Evolutionary conservation across 2,329 filamentous ascomycete species (phyloP), one percentile per base, ranked within the genome.

Genomic region (Neonectria neomacrospora): DNA sequence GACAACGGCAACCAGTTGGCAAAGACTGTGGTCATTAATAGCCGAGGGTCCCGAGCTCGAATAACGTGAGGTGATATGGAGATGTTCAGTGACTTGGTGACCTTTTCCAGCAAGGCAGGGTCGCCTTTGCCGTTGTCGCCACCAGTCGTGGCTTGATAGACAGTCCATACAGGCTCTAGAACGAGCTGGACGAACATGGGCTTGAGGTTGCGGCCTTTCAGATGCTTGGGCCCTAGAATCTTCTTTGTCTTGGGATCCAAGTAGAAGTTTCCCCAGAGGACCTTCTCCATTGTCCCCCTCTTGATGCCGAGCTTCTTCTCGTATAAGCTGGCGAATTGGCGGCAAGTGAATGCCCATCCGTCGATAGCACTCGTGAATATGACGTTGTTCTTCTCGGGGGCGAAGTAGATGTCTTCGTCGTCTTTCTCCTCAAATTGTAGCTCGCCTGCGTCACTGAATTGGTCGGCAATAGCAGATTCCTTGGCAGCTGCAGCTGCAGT

Each of bases 241-340:
- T 97, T 93, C 78, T 97, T 99, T 1, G 94, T 97, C 79, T 98
- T 99, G 7, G 96, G 94, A 74, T 99, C 96, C 47, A 99, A 82
- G 78, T 97, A 99, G 77, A 92, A 99, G 76, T 94, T 95, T 48
- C 96, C 96, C 96, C 96, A 99, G 0, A 99, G 85, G 0, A 97
- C 93, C 76, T 96, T 97, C 79, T 99, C 94, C 75, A 99, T 86
- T 0, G 92, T 80, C 26, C 88, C 89, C 50, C 94, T 87, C 80
- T 97, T 98, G 78, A 98, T 96, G 14, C 96, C 95, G 7, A 99
- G 86, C 78, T 99, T 99, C 83, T 94, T 97, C 80, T 98, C 95
- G 75, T 98, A 99, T 28, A 98, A 82, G 39, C 88, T 88, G 18
- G 96, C 94, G 76, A 99, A 99, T 73, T 99, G 96, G 54, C 94